phyloP scores from a whole-genome alignment of 2,329 filamentous ascomycete species.

The Aschersonia sp. region DNA sequence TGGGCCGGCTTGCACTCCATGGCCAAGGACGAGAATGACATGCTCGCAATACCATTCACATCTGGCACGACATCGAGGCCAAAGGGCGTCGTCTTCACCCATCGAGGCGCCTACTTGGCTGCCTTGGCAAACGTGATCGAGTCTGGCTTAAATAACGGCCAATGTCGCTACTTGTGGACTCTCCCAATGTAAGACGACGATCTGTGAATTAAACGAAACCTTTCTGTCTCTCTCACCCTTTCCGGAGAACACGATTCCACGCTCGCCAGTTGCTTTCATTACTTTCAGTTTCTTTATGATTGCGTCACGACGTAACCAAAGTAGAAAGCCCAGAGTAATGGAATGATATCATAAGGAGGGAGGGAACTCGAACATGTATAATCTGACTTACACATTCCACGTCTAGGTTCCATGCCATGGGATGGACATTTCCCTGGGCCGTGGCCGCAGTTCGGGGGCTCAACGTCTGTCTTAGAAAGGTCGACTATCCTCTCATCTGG shows the following conservation, averaged over 20 bases:
- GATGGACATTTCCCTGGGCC: constrained; percentile 88
- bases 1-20: constrained; percentile 67
- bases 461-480: constrained; percentile 85
- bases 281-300: background rate
- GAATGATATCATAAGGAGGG: no score
- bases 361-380: no score
- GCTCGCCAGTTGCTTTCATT: background rate
- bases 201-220: constrained; percentile 21
- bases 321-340: no score
- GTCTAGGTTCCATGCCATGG: constrained; percentile 46
- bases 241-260: no score
- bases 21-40: constrained; percentile 58
- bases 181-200: constrained; percentile 58
- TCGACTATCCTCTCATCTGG: constrained; percentile 93
- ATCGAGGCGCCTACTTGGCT: constrained; percentile 76
- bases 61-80: constrained; percentile 83
- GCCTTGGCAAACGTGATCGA: constrained; percentile 78
- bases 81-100: constrained; percentile 87
- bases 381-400: background rate
- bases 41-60: constrained; percentile 83
- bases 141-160: constrained; percentile 61
- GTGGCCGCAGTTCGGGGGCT: constrained; percentile 90
- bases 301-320: background rate
- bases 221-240: background rate
- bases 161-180: constrained; percentile 81